Evolutionary conservation across 805 yeast species (phyloP), one percentile per base, ranked within the genome.

Genomic region (Torulaspora gathmanii): DNA sequence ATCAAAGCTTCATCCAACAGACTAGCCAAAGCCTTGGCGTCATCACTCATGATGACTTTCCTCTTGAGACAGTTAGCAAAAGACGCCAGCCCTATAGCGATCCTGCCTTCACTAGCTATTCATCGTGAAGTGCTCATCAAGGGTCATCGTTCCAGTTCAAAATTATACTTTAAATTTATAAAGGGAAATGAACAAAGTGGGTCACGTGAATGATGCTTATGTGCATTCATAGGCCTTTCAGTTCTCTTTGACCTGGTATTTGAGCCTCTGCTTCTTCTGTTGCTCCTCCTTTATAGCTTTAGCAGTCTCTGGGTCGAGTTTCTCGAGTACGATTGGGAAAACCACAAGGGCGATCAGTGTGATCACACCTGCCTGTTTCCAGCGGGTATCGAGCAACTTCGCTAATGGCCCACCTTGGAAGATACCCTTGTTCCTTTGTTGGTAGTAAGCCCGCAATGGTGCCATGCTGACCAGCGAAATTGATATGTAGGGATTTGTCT

Each of bases 231-330:
- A 22, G 25, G 25, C 25, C 25, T 4, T 22, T 33, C 40, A 47
- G 25, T 47, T 44, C 35, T 43, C 30, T 17, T 45, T 44, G 12
- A 45, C 35, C 22, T 46, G 42, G 36, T 60, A 60, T 46, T 54
- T 58, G 27, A 53, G 60, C 39, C 50, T 56, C 45, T 58, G 56
- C 41, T 57, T 56, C 40, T 46, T 53, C 37, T 52, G 42, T 11
- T 56, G 55, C 34, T 67, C 65, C 40, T 60, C 64, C 30, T 61
- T 64, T 44, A 70, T 54, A 9, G 59, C 50, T 37, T 58, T 52
- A 5, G 70, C 70, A 10, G 69, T 64, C 33, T 68, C 74, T 29
- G 74, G 73, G 45, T 71, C 74, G 23, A 71, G 44, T 43, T 60
- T 66, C 50, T 69, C 73, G n/a, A 70, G 30, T 1, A 70, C 22